phyloP scores from a whole-genome alignment of 768 basidiomycete species.

The Gyrodon lividus region DNA sequence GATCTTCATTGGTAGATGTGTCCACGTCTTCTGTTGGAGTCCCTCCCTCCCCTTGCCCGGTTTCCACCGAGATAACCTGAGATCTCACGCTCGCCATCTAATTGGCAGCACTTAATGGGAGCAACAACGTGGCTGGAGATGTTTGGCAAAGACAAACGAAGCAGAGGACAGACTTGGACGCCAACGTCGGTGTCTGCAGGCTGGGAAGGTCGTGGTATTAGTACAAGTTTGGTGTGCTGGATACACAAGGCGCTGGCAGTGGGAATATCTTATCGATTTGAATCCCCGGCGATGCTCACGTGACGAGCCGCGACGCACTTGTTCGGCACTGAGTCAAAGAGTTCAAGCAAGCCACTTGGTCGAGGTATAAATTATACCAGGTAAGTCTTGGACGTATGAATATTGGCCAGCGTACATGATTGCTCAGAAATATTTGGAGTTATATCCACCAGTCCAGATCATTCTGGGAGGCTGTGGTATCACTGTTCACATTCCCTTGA shows the following conservation, averaged over 20 bases:
- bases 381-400: neutral
- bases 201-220: slow-evolving; percentile 27
- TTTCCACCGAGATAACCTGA: slow-evolving; percentile 1
- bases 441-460: neutral
- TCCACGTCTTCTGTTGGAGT: neutral
- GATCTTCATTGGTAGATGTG: slow-evolving; percentile 2
- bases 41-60: slow-evolving; percentile 1
- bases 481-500: neutral
- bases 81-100: slow-evolving; percentile 18
- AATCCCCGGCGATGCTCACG: slow-evolving; percentile 11
- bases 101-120: neutral
- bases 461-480: neutral
- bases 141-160: slow-evolving; percentile 4
- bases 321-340: neutral
- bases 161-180: neutral
- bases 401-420: neutral
- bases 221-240: slow-evolving; percentile 16
- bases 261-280: slow-evolving; percentile 27
- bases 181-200: neutral
- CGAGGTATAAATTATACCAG: too few species aligned
- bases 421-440: neutral
- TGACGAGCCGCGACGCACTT: slow-evolving; percentile 11
- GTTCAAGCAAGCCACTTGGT: neutral
- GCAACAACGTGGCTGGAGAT: neutral
- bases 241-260: slow-evolving; percentile 9